A percentile compares a stretch with the other conserved stretches of the same genome.
Conservation (phyloP, 495 filamentous ascomycete species). For the Rhypophila decipiens region DNA sequence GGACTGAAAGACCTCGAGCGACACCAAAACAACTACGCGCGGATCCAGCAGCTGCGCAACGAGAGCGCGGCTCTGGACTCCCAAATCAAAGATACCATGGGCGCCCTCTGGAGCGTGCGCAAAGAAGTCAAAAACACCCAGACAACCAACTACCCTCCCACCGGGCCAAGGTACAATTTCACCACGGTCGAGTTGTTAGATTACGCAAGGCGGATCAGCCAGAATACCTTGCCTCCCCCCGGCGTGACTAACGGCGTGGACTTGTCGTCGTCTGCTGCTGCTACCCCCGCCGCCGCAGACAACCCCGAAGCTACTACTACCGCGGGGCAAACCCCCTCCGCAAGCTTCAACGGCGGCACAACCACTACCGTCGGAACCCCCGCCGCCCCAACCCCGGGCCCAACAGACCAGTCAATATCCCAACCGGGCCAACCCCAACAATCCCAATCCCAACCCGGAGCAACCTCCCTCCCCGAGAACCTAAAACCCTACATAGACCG, state of each 20-base stretch:
- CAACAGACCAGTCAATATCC: neutral
- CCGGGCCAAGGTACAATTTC: slow-evolving; percentile 38
- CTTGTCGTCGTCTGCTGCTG: slow-evolving; percentile 5
- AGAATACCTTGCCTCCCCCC: slow-evolving; percentile 63
- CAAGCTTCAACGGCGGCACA: slow-evolving; percentile 15
- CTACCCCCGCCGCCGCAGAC: neutral
- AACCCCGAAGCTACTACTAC: slow-evolving; percentile 4
- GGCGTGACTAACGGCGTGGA: slow-evolving; percentile 40
- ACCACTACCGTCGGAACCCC: slow-evolving; percentile 7
- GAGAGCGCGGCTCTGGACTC: slow-evolving; percentile 52
- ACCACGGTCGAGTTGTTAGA: slow-evolving; percentile 60
- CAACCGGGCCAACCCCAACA: slow-evolving; percentile 6
- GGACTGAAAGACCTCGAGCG: slow-evolving; percentile 56
- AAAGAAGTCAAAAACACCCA: slow-evolving; percentile 57
- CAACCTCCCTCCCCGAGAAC: slow-evolving; percentile 26
- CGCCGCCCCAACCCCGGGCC: slow-evolving; percentile 1
- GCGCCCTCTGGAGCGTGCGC: slow-evolving; percentile 56
- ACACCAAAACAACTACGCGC: slow-evolving; percentile 63
- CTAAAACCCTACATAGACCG: slow-evolving; percentile 49
- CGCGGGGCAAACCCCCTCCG: slow-evolving; percentile 10
- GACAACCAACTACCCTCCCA: slow-evolving; percentile 42
- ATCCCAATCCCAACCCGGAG: slow-evolving; percentile 9
- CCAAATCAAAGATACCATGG: slow-evolving; percentile 55
- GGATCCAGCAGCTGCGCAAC: slow-evolving; percentile 55
- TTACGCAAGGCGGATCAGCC: slow-evolving; percentile 67